Percentiles rank a stretch among this genome's conserved stretches.
Conservation (phyloP, 345 rosid genomes). For the Citrus reticulata region DNA sequence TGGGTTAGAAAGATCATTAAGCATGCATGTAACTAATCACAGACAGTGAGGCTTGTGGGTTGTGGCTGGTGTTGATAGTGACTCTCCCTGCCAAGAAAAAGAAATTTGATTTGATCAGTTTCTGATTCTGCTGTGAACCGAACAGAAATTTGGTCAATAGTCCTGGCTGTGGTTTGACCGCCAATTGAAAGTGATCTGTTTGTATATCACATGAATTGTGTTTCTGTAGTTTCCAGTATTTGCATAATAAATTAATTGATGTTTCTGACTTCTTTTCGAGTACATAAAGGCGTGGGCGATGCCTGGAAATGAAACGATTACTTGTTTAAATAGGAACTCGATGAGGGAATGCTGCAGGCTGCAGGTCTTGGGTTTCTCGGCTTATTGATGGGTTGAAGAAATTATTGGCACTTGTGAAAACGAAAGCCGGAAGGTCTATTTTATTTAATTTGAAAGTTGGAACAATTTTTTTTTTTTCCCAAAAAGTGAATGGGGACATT, state of each 20-base stretch:
- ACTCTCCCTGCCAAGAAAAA: not conserved
- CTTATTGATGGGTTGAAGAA: too few relatives aligned
- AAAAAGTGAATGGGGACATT: too few relatives aligned
- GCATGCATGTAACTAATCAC: not conserved
- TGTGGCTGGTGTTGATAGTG: not conserved
- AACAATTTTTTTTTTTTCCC: too few relatives aligned
- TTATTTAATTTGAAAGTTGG: too few relatives aligned
- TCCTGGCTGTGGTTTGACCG: not conserved
- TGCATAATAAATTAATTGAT: not conserved
- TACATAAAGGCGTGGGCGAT: not conserved
- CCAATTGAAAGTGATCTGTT: too few relatives aligned
- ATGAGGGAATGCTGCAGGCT: too few relatives aligned
- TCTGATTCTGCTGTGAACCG: not conserved
- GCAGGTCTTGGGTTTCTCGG: too few relatives aligned
- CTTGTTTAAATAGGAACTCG: too few relatives aligned
- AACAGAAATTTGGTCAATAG: not conserved
- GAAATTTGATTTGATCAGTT: not conserved
- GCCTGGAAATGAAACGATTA: not conserved
- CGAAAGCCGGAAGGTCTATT: too few relatives aligned
- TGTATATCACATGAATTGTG: not conserved
- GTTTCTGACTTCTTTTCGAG: not conserved
- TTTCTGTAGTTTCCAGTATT: not conserved
- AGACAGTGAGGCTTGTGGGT: not conserved
- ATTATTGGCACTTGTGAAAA: too few relatives aligned
- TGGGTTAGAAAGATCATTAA: not conserved